Conservation (phyloP, 1,284 basidiomycete species). For the Uromyces viciae-fabae region DNA sequence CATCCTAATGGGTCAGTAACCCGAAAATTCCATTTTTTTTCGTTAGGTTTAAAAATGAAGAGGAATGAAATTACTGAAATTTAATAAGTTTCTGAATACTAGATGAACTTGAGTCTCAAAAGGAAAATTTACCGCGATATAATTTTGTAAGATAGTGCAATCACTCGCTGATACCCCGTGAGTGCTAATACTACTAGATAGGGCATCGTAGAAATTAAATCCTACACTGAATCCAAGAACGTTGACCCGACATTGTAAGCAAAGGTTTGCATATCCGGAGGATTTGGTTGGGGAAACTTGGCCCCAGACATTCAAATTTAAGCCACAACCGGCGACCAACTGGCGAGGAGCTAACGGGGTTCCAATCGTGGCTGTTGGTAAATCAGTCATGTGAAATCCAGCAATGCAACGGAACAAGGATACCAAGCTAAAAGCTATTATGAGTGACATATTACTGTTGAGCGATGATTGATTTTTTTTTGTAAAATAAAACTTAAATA, state of each 20-base stretch:
- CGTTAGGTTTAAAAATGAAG: too few species aligned
- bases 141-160: conserved; percentile 1
- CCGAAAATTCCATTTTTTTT: too few species aligned
- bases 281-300: not conserved
- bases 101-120: too few species aligned
- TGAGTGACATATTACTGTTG: too few species aligned
- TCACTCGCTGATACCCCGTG: conserved; percentile 2
- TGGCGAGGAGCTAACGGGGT: not conserved
- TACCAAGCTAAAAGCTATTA: not conserved
- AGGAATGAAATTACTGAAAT: too few species aligned
- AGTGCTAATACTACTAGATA: not conserved
- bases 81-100: too few species aligned
- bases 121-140: not conserved
- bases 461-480: too few species aligned
- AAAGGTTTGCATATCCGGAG: conserved; percentile 32
- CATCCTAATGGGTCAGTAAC: not conserved
- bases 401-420: not conserved
- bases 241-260: conserved; percentile 29
- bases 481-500: too few species aligned
- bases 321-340: conserved; percentile 2
- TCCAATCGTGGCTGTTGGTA: not conserved
- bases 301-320: conserved; percentile 6
- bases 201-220: conserved; percentile 6
- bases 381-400: not conserved
- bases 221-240: not conserved